Evolutionary conservation across 768 basidiomycete species (phyloP), one percentile per base, ranked within the genome.

Genomic region (Calocera cornea): DNA sequence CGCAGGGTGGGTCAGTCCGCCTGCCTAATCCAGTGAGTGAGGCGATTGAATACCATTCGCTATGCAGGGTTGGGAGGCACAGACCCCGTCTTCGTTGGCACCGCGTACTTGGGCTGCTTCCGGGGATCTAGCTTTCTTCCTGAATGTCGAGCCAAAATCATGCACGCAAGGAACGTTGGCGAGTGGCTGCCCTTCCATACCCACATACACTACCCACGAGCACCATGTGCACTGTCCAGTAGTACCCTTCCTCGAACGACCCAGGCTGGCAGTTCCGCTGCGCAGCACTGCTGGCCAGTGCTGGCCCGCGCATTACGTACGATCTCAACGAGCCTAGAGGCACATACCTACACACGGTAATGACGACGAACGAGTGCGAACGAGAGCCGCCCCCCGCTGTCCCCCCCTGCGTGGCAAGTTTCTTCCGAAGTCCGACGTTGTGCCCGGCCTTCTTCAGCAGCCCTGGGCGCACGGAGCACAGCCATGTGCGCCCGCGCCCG

Each of bases 401-500:
- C n/a, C n/a, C n/a, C 19, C 8, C 19, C 24, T 47, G 44, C 44
- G 8, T 47, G 54, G 31, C 54, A 27, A 60, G 31, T 60, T 60
- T 60, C 54, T 60, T 60, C 54, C 54, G 54, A 60, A 8, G 54
- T 60, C 54, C 54, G 54, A 60, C 19, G 54, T 29, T 60, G 31
- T 29, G 27, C 54, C 54, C 31, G 14, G 27, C 31, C 31, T 27
- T 60, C 54, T 29, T 16, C 14, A 33, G 49, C 31, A 16, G 7
- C 7, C 36, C 36, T 60, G 54, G 31, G 10, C 24, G 54, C 11
- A 5, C 2, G 2, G 31, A 2, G 54, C 7, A 33, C 14, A 5
- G 10, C 14, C 24, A 60, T 16, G 54, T 16, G 31, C 14, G 54
- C n/a, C n/a, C n/a, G n/a, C n/a, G n/a, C n/a, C n/a, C 54, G 54